Conservation (phyloP, 2,329 filamentous ascomycete species). For the Botrytis fragariae region DNA sequence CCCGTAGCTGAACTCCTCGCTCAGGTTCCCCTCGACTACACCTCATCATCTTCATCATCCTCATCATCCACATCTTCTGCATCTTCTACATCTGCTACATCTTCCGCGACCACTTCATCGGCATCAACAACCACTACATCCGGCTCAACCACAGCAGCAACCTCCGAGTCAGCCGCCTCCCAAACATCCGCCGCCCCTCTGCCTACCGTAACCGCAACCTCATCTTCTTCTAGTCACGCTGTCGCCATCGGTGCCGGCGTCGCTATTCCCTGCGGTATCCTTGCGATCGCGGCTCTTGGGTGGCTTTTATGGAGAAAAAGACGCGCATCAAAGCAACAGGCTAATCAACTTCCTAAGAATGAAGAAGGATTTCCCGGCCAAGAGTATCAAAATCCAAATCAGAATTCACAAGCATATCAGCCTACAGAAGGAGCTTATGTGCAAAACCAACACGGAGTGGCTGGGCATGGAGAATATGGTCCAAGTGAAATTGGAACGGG, state of each 20-base stretch:
- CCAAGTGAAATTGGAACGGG: conserved; percentile 4
- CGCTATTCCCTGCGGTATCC: background rate
- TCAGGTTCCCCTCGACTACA: conserved; percentile 11
- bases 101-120: background rate
- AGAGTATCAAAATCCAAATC: background rate
- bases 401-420: background rate
- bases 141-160: background rate
- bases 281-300: background rate
- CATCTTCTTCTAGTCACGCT: background rate
- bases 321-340: background rate
- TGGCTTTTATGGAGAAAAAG: background rate
- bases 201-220: background rate
- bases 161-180: background rate
- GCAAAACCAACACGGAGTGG: background rate
- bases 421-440: background rate
- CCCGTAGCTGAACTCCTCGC: conserved; percentile 1
- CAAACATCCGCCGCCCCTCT: background rate
- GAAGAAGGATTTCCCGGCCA: background rate
- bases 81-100: background rate
- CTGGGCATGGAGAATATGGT: background rate
- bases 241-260: background rate
- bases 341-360: background rate
- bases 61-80: background rate
- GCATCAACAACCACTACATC: background rate
- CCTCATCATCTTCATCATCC: background rate